Evolutionary conservation across 2,329 filamentous ascomycete genomes (phyloP).

Genomic region (Scedosporium boydii): DNA sequence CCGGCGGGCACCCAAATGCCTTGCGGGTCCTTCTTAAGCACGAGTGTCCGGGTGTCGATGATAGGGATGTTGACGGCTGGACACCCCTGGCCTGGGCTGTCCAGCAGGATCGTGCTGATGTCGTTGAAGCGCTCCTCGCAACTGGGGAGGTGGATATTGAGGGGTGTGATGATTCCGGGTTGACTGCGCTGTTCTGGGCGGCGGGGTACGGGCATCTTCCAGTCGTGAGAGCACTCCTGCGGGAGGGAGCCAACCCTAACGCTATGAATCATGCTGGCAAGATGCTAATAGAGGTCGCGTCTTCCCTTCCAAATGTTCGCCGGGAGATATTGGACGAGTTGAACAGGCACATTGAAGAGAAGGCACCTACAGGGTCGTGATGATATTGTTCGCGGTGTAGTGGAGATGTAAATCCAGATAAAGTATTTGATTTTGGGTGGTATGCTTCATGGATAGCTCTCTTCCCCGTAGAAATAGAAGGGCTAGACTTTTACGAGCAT

Average conservation of each 20-base stretch:
- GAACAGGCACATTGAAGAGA: background rate
- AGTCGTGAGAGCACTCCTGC: slow-evolving; percentile 14
- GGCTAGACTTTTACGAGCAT: too few species aligned
- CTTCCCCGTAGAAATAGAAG: too few species aligned
- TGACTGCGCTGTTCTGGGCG: slow-evolving; percentile 23
- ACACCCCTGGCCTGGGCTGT: slow-evolving; percentile 26
- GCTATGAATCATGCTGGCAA: background rate
- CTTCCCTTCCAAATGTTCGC: background rate
- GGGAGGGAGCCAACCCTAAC: slow-evolving; percentile 10
- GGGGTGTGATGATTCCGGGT: slow-evolving; percentile 16
- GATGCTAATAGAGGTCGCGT: background rate
- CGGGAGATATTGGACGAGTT: background rate
- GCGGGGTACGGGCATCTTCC: slow-evolving; percentile 21
- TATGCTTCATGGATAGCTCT: too few species aligned
- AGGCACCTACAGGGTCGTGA: background rate
- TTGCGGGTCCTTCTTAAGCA: slow-evolving; percentile 19
- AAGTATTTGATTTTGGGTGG: too few species aligned
- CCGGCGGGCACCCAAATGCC: slow-evolving; percentile 14
- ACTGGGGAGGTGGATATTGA: slow-evolving; percentile 20
- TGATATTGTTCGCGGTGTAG: too few species aligned
- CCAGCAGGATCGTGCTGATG: slow-evolving; percentile 13
- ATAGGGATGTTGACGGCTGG: slow-evolving; percentile 22
- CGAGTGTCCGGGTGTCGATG: slow-evolving; percentile 19
- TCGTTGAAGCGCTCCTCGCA: slow-evolving; percentile 20
- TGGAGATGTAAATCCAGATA: too few species aligned